Conservation (phyloP, 495 filamentous ascomycete species). For the Sabuloglossum arenarium region DNA sequence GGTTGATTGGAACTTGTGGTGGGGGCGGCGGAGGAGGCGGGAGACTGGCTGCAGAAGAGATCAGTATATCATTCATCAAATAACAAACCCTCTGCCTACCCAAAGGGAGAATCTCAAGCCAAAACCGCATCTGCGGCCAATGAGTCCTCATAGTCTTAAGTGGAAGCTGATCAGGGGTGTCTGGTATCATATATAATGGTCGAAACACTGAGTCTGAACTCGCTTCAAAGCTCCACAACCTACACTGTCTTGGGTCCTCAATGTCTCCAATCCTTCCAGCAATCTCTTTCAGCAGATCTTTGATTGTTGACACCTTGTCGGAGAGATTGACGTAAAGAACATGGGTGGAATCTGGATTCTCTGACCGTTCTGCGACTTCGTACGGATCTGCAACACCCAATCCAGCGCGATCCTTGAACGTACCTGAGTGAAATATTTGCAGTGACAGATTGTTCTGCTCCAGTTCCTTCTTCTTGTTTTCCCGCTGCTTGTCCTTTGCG, state of each 20-base stretch:
- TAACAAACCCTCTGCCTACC: not conserved
- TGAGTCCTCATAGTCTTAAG: not conserved
- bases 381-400: slow-evolving; percentile 9
- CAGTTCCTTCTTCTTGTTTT: not conserved
- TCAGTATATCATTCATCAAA: not conserved
- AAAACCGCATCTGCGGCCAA: slow-evolving; percentile 4
- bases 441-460: slow-evolving; percentile 1
- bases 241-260: slow-evolving; percentile 1
- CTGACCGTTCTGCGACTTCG: not conserved
- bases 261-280: not conserved
- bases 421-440: slow-evolving; percentile 7
- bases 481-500: not conserved
- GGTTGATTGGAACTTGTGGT: not conserved
- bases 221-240: slow-evolving; percentile 2
- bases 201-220: not conserved
- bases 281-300: slow-evolving; percentile 1
- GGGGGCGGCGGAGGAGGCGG: not conserved
- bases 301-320: not conserved
- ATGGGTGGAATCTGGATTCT: not conserved
- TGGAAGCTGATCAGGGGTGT: not conserved
- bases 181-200: not conserved
- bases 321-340: not conserved
- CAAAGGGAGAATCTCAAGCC: slow-evolving; percentile 1
- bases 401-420: slow-evolving; percentile 7
- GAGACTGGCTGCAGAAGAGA: not conserved